These are phyloP conservation scores for Malus hybrid DNA, from an alignment of 331 rosid genomes.

Conservation along the genomic window DNA sequence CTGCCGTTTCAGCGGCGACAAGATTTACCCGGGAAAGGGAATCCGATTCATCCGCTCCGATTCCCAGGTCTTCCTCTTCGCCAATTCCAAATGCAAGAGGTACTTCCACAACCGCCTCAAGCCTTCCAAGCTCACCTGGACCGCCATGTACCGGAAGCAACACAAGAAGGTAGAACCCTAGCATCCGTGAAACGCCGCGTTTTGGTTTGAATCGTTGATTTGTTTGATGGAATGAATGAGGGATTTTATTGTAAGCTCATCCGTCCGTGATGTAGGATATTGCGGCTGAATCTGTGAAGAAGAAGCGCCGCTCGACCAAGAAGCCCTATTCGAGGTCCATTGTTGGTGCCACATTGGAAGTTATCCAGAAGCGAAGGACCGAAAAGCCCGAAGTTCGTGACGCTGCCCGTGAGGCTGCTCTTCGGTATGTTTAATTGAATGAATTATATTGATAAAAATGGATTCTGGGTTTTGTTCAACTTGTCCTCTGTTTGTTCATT, in stretches of 20 bases:
- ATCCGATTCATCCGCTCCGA: conserved; percentile 51
- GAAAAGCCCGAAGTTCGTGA: conserved; percentile 63
- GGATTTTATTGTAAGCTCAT: background rate
- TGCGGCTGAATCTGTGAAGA: conserved; percentile 49
- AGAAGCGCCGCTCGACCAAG: conserved; percentile 46
- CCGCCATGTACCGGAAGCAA: conserved; percentile 57
- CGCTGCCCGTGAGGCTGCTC: conserved; percentile 64
- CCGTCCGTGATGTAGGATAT: conserved; percentile 22
- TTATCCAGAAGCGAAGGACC: conserved; percentile 42
- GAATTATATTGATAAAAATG: background rate
- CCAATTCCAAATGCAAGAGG: conserved; percentile 60
- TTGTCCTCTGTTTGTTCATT: too few species aligned
- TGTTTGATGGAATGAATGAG: background rate
- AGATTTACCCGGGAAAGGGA: conserved; percentile 63
- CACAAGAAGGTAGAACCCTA: conserved; percentile 41
- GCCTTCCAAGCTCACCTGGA: conserved; percentile 62
- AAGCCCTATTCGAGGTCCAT: conserved; percentile 56
- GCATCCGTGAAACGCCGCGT: background rate
- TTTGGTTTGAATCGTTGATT: background rate
- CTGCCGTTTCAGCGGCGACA: conserved; percentile 59
- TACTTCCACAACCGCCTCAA: conserved; percentile 55
- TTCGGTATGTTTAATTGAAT: conserved; percentile 27
- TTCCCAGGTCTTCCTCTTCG: conserved; percentile 60
- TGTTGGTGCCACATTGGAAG: conserved; percentile 55
- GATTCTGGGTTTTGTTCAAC: background rate